phyloP scores from a whole-genome alignment of 169 alveolate genomes.

The Miamiensis avidus region DNA sequence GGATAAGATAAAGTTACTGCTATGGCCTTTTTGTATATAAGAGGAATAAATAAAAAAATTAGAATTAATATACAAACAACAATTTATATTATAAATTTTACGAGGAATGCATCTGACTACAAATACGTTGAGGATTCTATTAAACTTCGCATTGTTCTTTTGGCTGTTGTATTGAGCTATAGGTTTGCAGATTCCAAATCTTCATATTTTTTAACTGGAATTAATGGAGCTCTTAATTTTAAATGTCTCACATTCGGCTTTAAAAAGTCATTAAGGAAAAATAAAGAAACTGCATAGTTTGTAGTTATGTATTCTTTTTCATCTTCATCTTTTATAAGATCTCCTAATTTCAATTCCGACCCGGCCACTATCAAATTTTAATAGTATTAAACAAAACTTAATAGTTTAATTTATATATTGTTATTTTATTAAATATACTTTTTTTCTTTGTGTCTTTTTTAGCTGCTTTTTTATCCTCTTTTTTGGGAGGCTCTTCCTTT shows the following conservation, averaged over 20 bases:
- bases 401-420: no score
- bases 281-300: slow-evolving; percentile 58
- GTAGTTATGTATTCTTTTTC: slow-evolving; percentile 51
- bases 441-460: slow-evolving; percentile 17
- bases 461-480: slow-evolving; percentile 18
- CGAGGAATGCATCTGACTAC: slow-evolving; percentile 5
- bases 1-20: background rate
- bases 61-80: no score
- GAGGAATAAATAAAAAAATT: no score
- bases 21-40: no score
- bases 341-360: slow-evolving; percentile 35
- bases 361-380: background rate
- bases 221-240: slow-evolving; percentile 57
- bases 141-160: slow-evolving; percentile 38
- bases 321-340: slow-evolving; percentile 34
- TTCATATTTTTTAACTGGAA: slow-evolving; percentile 60
- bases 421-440: no score
- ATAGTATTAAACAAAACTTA: background rate
- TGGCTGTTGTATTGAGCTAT: slow-evolving; percentile 74
- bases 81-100: no score
- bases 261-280: slow-evolving; percentile 50
- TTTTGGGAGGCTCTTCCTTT: slow-evolving; percentile 23
- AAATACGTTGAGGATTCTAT: slow-evolving; percentile 31
- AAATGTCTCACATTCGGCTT: slow-evolving; percentile 52
- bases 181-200: slow-evolving; percentile 55